phyloP scores from a whole-genome alignment of 306 rosid species.

The Acmispon strigosus region DNA sequence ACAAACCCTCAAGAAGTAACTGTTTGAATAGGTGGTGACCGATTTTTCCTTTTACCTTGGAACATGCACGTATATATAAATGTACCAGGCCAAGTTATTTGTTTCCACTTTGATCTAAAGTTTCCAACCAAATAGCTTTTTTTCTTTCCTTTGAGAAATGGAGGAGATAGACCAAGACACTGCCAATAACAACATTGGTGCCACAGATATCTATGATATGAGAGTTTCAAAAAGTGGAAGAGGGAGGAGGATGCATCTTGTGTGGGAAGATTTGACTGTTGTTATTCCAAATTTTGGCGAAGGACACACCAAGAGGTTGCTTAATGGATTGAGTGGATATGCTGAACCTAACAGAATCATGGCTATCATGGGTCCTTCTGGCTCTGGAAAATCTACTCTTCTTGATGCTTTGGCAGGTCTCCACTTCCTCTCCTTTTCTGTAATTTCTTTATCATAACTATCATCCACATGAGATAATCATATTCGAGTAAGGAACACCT shows the following conservation, averaged over 20 bases:
- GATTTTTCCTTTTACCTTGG: background rate
- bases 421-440: background rate
- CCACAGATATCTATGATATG: background rate
- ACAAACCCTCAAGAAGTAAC: background rate
- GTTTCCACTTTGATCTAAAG: background rate
- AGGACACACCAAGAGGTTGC: conserved; percentile 62
- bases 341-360: conserved; percentile 82
- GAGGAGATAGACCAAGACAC: conserved; percentile 38
- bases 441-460: background rate
- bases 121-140: background rate
- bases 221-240: background rate
- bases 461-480: too few relatives aligned
- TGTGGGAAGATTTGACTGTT: conserved; percentile 77
- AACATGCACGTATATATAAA: background rate
- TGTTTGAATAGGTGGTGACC: background rate
- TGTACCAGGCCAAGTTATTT: background rate
- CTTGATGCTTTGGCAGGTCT: conserved; percentile 88
- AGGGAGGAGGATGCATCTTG: conserved; percentile 48
- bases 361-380: conserved; percentile 98
- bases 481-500: too few relatives aligned
- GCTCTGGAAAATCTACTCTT: conserved; percentile 92
- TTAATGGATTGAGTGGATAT: conserved; percentile 64
- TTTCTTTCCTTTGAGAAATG: conserved; percentile 9
- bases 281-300: conserved; percentile 63
- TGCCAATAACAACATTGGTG: background rate